These are phyloP conservation scores for Carex pumila DNA, from an alignment of 176 grass and related monocot species.

Conservation along the genomic window DNA sequence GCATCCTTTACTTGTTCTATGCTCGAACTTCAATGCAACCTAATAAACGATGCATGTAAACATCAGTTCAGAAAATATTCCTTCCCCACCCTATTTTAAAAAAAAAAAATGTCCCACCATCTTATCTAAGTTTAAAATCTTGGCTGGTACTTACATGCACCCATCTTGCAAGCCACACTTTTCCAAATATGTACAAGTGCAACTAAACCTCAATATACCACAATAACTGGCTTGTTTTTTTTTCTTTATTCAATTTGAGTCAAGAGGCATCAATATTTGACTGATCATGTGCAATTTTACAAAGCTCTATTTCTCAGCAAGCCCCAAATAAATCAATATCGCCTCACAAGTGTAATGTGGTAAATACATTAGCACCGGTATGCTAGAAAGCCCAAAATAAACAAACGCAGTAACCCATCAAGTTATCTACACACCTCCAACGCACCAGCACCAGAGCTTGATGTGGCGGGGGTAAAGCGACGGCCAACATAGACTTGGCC, in stretches of 20 bases:
- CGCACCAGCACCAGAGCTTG: conserved; percentile 42
- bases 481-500: conserved; percentile 97
- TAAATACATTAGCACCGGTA: background rate
- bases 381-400: background rate
- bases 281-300: background rate
- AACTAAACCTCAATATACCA: background rate
- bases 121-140: background rate
- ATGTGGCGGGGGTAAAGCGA: conserved; percentile 34
- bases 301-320: background rate
- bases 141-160: background rate
- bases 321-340: background rate
- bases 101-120: background rate
- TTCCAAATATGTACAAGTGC: background rate
- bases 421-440: conserved; percentile 46
- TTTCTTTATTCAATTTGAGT: background rate
- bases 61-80: background rate
- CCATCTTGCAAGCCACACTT: background rate
- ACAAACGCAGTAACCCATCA: background rate
- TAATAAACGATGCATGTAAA: conserved; percentile 21
- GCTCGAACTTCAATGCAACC: conserved; percentile 97
- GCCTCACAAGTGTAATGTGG: background rate
- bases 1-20: conserved; percentile 91
- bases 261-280: background rate
- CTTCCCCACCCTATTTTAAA: too few species aligned
- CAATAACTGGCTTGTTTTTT: background rate